Conservation (phyloP, 805 yeast species). For the Spathaspora arborariae region DNA sequence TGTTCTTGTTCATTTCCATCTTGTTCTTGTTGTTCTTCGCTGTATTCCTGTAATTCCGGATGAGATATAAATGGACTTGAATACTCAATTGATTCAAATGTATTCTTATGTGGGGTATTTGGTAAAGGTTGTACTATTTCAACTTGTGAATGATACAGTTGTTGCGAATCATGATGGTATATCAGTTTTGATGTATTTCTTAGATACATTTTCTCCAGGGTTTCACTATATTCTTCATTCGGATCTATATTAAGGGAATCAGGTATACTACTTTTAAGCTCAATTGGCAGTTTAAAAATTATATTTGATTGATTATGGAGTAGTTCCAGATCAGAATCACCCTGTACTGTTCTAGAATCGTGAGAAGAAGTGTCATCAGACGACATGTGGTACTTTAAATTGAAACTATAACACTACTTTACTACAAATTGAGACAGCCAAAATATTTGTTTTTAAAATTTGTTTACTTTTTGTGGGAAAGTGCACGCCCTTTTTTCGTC, state of each 20-base stretch:
- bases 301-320: background rate
- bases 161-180: background rate
- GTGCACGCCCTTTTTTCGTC: background rate
- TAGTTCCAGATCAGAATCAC: background rate
- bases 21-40: background rate
- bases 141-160: background rate
- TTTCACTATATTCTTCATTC: background rate
- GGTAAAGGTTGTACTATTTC: background rate
- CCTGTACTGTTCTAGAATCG: background rate
- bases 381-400: too few relatives aligned
- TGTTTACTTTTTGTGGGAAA: background rate
- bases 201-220: background rate
- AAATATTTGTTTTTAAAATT: background rate
- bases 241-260: background rate
- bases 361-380: background rate
- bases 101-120: background rate
- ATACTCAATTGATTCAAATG: background rate
- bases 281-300: background rate
- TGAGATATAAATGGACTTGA: conserved; percentile 18
- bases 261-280: background rate
- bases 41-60: conserved; percentile 10
- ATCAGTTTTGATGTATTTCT: background rate
- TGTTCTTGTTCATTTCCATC: background rate
- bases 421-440: background rate
- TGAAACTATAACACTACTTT: background rate